Evolutionary conservation across 83 land plant species (phyloP), one percentile per base, ranked within the genome.

Genomic region (Picea mariana): DNA sequence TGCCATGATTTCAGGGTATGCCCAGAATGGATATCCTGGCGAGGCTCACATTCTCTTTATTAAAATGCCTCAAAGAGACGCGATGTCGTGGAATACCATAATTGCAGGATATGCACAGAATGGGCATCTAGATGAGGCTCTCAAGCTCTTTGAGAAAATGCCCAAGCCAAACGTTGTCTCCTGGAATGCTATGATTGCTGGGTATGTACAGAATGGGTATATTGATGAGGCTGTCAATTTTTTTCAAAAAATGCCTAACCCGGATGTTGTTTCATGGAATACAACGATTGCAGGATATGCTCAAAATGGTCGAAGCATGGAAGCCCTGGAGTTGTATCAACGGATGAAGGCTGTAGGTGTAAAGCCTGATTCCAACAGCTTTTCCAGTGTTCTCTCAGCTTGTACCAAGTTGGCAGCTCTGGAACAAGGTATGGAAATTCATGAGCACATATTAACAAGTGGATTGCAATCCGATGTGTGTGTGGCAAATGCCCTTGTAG

Each of bases 401-500:
- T 42, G 44, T 6, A 42, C 44, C 44, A 42, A 42, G 44, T 42
- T 42, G 44, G 44, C 44, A 42, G 44, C 44, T 42, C 44, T 42
- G 44, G 44, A 42, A 42, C 44, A 42, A 42, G 90, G 92, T 26
- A 77, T 81, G 59, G 87, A 84, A 79, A 76, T 90, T 65, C 92
- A 90, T 81, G 84, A 86, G 38, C 84, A 72, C 38, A 66, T 87
- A 72, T 75, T 83, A 79, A 77, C 85, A 81, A 60, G 63, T 9
- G 85, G 87, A 16, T 84, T 82, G 62, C 82, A 38, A 6, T 26
- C 79, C 2, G 27, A 86, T 49, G 88, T 78, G 47, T 86, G 79
- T 81, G 85, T 90, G 61, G 82, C 76, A 7, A 90, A 89, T 60
- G 87, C 92, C 15, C 63, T 90, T 15, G 78, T 90, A 3, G 90